These are phyloP conservation scores for Allium cepa DNA, from an alignment of 106 monocot genomes.

Conservation along the genomic window DNA sequence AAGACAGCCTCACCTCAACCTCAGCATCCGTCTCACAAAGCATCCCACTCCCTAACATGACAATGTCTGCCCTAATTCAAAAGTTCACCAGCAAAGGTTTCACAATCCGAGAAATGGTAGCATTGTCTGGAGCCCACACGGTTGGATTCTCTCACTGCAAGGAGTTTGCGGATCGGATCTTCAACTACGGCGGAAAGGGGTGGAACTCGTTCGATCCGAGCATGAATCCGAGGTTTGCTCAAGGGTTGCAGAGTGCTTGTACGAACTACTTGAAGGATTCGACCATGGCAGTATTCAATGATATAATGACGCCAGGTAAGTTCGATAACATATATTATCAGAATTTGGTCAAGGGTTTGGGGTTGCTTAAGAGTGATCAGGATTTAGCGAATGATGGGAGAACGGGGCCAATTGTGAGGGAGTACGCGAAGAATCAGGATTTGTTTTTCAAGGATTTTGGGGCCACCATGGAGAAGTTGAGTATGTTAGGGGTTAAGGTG, in stretches of 20 bases:
- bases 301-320: slow-evolving; percentile 12
- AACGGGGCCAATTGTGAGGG: slow-evolving; percentile 19
- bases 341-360: slow-evolving; percentile 27
- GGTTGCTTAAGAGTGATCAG: slow-evolving; percentile 32
- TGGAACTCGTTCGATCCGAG: slow-evolving; percentile 24
- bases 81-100: slow-evolving; percentile 39
- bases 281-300: slow-evolving; percentile 29
- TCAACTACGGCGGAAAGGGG: slow-evolving; percentile 13
- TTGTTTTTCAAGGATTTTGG: slow-evolving; percentile 36
- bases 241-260: slow-evolving; percentile 46
- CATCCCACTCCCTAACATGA: slow-evolving; percentile 46
- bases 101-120: slow-evolving; percentile 43
- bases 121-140: slow-evolving; percentile 74
- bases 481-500: slow-evolving; percentile 21
- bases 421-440: slow-evolving; percentile 27
- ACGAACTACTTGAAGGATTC: slow-evolving; percentile 13
- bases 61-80: slow-evolving; percentile 24
- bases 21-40: slow-evolving; percentile 14
- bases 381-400: slow-evolving; percentile 10
- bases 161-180: slow-evolving; percentile 48
- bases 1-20: slow-evolving; percentile 38
- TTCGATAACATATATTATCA: slow-evolving; percentile 40
- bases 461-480: slow-evolving; percentile 28
- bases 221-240: slow-evolving; percentile 31
- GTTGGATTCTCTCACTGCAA: slow-evolving; percentile 81